Evolutionary conservation across 2,329 filamentous ascomycete species (phyloP), one percentile per base, ranked within the genome.

Genomic region (Cladophialophora psammophila): DNA sequence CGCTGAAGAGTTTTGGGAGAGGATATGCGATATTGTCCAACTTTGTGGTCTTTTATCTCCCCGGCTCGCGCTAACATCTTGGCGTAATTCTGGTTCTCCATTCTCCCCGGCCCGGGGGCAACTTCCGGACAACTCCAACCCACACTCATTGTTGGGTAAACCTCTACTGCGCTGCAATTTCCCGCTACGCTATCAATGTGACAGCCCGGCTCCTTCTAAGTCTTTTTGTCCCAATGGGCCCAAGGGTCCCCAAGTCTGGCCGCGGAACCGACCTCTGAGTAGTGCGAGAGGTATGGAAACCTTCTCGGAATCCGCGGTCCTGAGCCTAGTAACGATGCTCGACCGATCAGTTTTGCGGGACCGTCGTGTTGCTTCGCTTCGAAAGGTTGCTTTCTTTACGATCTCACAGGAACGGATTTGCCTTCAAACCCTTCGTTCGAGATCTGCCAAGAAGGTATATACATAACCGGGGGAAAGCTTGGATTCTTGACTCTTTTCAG

Each of bases 401-500:
- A 10, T 50, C 26, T 18, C 10, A 13, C 45, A 26, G 26, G 20
- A 15, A 50, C 18, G 13, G 9, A 31, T 50, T 31, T 20, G 35
- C 56, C 10, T 31, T 59, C 56, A 10, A 42, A 12, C 12, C 36
- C 36, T 26, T 18, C 20, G 45, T 13, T 50, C 45, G 3, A 50
- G 45, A 50, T 50, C 45, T 50, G 45, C 45, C 45, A 50, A 50
- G 45, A 26, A 18, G 45, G 45, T 50, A 31, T 50, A 50, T 42
- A 31, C 26, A 50, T 42, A 13, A 50, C 9, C 26, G 9, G 13
- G 18, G 15, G 45, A 31, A 26, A 9, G 45, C 45, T 50, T 50
- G 18, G 26, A 26, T 26, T 31, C 8, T 13, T 13, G 18, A 26
- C 45, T 10, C 9, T 31, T 50, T 20, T 15, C 45, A 12, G 5